These are phyloP conservation scores for Anthracocystis walkeri DNA, from an alignment of 1,284 basidiomycete species.

Conservation along the genomic window DNA sequence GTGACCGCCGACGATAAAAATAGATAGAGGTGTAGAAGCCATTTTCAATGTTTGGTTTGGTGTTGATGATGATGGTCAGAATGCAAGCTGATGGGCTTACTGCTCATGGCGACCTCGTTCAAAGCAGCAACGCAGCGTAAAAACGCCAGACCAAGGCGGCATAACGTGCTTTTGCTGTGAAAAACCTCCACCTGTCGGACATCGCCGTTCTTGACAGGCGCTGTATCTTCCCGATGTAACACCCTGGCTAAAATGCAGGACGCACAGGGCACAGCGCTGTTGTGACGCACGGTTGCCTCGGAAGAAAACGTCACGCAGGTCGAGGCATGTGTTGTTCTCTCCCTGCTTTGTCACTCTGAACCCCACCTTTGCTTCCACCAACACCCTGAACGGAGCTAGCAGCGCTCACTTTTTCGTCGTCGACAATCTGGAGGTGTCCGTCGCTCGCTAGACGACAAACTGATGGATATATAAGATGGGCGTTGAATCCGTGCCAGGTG, in stretches of 20 bases:
- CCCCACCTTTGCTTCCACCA: no score
- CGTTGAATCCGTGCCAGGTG: neutral
- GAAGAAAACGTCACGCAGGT: no score
- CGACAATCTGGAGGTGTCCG: no score
- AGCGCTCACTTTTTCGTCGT: no score
- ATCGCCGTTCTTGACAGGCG: slow-evolving; percentile 7
- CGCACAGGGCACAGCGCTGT: no score
- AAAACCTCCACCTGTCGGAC: slow-evolving; percentile 1
- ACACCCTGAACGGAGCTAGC: no score
- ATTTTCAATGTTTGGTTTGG: slow-evolving; percentile 8
- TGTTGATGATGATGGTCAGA: neutral
- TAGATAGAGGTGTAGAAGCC: slow-evolving; percentile 31
- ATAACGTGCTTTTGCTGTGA: slow-evolving; percentile 13
- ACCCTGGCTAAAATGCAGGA: no score
- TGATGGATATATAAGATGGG: neutral
- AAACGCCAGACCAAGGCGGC: slow-evolving; percentile 11
- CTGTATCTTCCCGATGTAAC: no score
- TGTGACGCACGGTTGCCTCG: no score
- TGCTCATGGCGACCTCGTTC: neutral
- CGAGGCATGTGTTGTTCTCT: no score
- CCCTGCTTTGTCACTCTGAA: no score
- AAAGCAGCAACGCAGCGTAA: slow-evolving; percentile 2
- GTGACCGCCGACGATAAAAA: slow-evolving; percentile 59
- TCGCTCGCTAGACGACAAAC: neutral
- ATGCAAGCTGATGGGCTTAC: neutral